These are phyloP conservation scores for Puccinia triticina DNA, from an alignment of 1,284 basidiomycete species.

Conservation along the genomic window DNA sequence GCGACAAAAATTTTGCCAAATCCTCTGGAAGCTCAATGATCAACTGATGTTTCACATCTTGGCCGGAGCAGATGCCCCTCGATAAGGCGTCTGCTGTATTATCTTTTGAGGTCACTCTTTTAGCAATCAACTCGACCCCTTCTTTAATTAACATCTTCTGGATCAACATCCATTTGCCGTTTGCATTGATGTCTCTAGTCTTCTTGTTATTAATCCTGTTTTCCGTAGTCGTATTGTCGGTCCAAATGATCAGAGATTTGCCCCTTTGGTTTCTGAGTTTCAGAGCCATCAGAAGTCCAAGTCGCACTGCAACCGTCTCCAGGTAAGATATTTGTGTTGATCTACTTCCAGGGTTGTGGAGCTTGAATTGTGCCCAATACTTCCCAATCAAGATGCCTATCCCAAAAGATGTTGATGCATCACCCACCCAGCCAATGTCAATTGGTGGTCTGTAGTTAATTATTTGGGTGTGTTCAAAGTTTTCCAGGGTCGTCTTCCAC, in stretches of 20 bases:
- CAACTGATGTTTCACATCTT: background rate
- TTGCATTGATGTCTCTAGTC: background rate
- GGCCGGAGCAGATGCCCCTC: background rate
- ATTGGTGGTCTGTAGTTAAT: background rate
- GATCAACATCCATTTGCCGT: background rate
- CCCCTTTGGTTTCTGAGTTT: background rate
- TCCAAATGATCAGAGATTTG: background rate
- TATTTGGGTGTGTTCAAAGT: background rate
- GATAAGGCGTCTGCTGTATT: background rate
- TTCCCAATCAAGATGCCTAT: background rate
- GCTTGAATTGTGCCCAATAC: background rate
- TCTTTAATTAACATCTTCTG: background rate
- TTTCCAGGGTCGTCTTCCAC: background rate
- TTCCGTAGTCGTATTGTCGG: background rate
- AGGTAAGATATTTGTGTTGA: background rate
- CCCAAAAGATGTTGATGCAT: background rate
- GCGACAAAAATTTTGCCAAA: background rate
- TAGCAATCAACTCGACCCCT: background rate
- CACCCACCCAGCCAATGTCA: slow-evolving; percentile 13
- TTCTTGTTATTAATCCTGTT: background rate
- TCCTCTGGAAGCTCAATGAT: background rate
- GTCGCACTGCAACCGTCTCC: slow-evolving; percentile 1
- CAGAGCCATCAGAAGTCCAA: background rate
- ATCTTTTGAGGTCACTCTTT: background rate
- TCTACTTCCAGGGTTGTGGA: background rate